Base-by-base conservation (phyloP, 208 protist species). In the Crithidia brevicula region DNA sequence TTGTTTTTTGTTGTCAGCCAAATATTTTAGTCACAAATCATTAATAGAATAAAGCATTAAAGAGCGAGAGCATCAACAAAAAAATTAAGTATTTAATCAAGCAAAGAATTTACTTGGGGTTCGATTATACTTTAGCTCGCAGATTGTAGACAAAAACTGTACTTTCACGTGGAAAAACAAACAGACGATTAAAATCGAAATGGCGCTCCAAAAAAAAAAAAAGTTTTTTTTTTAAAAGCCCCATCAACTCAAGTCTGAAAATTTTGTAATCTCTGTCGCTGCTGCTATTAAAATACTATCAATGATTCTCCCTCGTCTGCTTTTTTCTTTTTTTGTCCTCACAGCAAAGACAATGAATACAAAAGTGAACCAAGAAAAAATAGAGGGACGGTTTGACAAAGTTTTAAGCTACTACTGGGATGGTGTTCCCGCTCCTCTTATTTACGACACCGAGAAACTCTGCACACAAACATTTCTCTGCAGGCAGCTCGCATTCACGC, bases 351-450 rank as follows among this genome's bases (percentile, higher is more conserved):
- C 60, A 58, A 92, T 89, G 84, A 76, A 75, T 31, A 27, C 33
- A 40, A 51, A 27, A 15, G 72, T 81, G 42, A 74, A 65, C 50
- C 75, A 90, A 51, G 80, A 87, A 59, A 74, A 74, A 40, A 77
- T 83, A 10, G 46, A 72, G 20, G 67, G 83, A 34, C 86, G 88
- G 11, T 93, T 96, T 73, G 88, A 96, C 45, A 93, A 85, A 56
- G 86, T 96, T 16, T 42, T 94, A 11, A 68, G 85, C 18, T 85
- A 83, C 62, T 96, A 91, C 59, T 89, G 89, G 81, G 91, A 96
- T 78, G 91, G 91, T 30, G 76, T 96, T 46, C 88, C 91, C 3
- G 81, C 74, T 25, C 91, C 91, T 36, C 83, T 82, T 59, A 62
- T 96, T 47, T 59, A 62, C 45, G 62, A 69, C 50, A 57, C 51